Evolutionary conservation across 768 basidiomycete species (phyloP), one percentile per base, ranked within the genome.

Genomic region (Coprinopsis strossmayeri): DNA sequence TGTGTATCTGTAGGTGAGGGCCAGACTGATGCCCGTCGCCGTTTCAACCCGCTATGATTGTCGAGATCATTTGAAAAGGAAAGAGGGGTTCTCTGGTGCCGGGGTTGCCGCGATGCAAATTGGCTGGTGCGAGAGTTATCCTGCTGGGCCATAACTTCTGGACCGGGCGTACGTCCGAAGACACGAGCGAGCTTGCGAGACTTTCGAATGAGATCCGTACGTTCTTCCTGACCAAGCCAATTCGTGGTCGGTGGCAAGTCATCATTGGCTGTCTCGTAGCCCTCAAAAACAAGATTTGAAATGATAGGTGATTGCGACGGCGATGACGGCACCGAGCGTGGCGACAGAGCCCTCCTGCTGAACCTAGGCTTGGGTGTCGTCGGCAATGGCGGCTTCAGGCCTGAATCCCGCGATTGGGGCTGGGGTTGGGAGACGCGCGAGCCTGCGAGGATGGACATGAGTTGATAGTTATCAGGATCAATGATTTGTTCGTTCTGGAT

Each of bases 121-220:
- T 37, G 30, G 23, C 47, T 28, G 20, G 55, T 38, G 27, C 49
- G 38, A 26, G 54, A 54, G 34, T 44, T 41, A 42, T 61, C 65
- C 57, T 59, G 72, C 49, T 54, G 63, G 24, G 62, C 53, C 45
- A 72, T 55, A 4, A 62, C 65, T 9, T 76, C 75, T 3, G 70
- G 66, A 3, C 68, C 72, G 2, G 84, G 86, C 2, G 73, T 78
- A 62, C 79, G 73, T 34, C 89, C 89, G 47, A 91, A 82, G n/a
- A 91, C 67, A 53, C 83, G 82, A n/a, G 84, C 73, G 41, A 91
- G 76, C 63, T 92, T 92, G 57, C 84, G 81, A 44, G 81, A 78
- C 56, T 82, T 84, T 46, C 79, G 72, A 26, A 91, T 69, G 49
- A 84, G 79, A 43, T 86, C 86, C 0, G 83, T 77, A 25, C 89